A percentile compares a stretch with the other conserved stretches of the same genome.
Evolutionary conservation across 75 land plant species (phyloP).

Genomic region (Cryptomeria japonica): DNA sequence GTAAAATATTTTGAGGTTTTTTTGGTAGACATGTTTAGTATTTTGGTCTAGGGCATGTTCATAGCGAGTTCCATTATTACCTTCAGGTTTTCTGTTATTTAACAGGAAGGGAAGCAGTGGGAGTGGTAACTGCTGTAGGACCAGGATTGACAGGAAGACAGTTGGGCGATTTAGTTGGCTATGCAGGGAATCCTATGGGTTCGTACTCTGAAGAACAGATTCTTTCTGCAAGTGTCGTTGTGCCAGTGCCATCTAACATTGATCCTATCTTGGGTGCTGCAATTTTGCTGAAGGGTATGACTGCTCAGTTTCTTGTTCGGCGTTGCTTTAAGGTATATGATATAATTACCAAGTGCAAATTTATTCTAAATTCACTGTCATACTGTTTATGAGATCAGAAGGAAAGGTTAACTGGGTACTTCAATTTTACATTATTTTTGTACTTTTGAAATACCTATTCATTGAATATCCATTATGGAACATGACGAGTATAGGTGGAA

Average conservation of each 20-base stretch:
- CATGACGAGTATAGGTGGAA: conserved; percentile 60
- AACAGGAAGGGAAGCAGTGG: conserved; percentile 86
- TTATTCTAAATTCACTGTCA: not conserved
- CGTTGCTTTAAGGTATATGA: conserved; percentile 67
- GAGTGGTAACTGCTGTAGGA: conserved; percentile 86
- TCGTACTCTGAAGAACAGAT: conserved; percentile 91
- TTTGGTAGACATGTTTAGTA: not conserved
- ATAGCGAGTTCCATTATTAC: not conserved
- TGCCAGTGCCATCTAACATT: conserved; percentile 69
- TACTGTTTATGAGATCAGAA: not conserved
- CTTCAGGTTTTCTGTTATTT: not conserved
- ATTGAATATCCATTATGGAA: not conserved
- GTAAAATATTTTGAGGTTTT: not conserved
- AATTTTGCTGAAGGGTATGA: conserved; percentile 88
- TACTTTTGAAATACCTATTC: not conserved
- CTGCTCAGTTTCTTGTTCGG: conserved; percentile 74
- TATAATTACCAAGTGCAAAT: not conserved
- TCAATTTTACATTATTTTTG: not conserved
- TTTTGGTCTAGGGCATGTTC: not conserved
- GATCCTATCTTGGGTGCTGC: conserved; percentile 72
- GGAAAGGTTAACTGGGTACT: not conserved
- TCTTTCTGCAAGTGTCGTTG: conserved; percentile 65
- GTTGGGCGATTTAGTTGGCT: conserved; percentile 89
- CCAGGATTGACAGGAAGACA: conserved; percentile 71
- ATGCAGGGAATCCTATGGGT: conserved; percentile 81